Evolutionary conservation across 1,284 basidiomycete species (phyloP).

Genomic region (Apiotrichum porosum): DNA sequence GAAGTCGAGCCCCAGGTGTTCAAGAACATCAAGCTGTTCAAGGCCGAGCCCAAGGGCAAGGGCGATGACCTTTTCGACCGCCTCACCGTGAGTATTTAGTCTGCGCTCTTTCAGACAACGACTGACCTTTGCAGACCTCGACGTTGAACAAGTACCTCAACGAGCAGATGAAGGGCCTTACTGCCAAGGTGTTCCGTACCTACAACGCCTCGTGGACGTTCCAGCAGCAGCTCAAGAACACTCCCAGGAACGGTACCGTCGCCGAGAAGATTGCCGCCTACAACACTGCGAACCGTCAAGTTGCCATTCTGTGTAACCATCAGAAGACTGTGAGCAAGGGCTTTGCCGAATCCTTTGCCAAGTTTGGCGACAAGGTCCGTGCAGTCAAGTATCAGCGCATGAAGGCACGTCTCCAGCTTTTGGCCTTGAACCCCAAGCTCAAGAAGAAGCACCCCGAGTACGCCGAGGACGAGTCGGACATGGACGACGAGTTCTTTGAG

Average conservation of each 20-base stretch:
- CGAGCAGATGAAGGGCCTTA: slow-evolving; percentile 90
- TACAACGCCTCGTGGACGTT: slow-evolving; percentile 95
- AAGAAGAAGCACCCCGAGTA: slow-evolving; percentile 75
- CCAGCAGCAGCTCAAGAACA: slow-evolving; percentile 77
- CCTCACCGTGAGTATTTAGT: slow-evolving; percentile 73
- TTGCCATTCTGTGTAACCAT: slow-evolving; percentile 97
- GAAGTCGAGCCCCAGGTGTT: slow-evolving; percentile 80
- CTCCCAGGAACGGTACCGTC: slow-evolving; percentile 65
- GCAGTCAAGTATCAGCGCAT: slow-evolving; percentile 88
- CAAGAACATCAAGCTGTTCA: slow-evolving; percentile 84
- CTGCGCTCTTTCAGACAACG: background rate
- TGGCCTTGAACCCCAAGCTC: slow-evolving; percentile 67
- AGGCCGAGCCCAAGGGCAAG: slow-evolving; percentile 80
- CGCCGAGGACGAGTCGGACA: slow-evolving; percentile 76
- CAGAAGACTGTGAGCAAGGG: slow-evolving; percentile 86
- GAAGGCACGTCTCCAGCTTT: slow-evolving; percentile 78
- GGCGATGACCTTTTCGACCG: slow-evolving; percentile 92
- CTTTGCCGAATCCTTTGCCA: slow-evolving; percentile 85
- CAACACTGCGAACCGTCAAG: slow-evolving; percentile 90
- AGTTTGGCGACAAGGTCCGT: slow-evolving; percentile 72
- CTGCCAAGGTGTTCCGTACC: slow-evolving; percentile 98
- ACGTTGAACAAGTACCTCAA: slow-evolving; percentile 83
- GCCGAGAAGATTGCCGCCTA: slow-evolving; percentile 93
- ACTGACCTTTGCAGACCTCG: slow-evolving; percentile 57
- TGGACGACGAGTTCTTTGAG: slow-evolving; percentile 86